Percentiles rank a stretch among this genome's conserved stretches.
phyloP scores from a whole-genome alignment of 78 protist genomes.

The Isochrysis galbana region DNA sequence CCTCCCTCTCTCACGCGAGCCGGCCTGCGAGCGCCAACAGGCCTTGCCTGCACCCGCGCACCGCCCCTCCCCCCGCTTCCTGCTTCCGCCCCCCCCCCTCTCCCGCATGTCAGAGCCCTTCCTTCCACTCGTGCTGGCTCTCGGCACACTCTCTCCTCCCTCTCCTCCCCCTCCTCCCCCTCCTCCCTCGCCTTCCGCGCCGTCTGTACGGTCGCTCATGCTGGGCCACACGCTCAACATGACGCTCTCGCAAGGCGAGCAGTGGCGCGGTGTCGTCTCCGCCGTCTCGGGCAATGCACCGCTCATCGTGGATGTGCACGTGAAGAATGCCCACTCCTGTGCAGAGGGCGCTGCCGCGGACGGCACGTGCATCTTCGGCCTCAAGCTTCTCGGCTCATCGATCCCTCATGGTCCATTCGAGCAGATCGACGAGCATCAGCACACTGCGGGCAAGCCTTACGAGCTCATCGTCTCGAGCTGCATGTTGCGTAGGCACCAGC shows the following conservation, averaged over 20 bases:
- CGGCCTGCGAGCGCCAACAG: no score
- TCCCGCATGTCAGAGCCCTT: no score
- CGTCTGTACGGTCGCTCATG: no score
- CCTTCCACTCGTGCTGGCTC: no score
- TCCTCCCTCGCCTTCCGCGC: no score
- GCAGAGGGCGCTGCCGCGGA: background rate
- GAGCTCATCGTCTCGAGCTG: background rate
- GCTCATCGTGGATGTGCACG: background rate
- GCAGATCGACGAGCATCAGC: background rate
- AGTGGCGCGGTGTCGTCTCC: background rate
- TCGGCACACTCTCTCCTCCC: no score
- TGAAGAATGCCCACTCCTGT: background rate
- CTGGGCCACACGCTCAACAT: background rate
- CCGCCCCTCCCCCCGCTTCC: no score
- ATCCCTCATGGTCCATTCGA: background rate
- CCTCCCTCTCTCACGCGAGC: no score
- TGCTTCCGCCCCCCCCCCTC: no score
- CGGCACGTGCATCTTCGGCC: background rate
- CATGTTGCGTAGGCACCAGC: background rate
- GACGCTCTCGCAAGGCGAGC: background rate
- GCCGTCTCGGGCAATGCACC: background rate
- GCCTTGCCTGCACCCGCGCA: no score
- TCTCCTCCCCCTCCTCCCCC: no score
- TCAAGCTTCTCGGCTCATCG: background rate
- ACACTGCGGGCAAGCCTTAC: background rate